Evolutionary conservation across 2,329 filamentous ascomycete genomes (phyloP).

Genomic region (Daldinia sp.): DNA sequence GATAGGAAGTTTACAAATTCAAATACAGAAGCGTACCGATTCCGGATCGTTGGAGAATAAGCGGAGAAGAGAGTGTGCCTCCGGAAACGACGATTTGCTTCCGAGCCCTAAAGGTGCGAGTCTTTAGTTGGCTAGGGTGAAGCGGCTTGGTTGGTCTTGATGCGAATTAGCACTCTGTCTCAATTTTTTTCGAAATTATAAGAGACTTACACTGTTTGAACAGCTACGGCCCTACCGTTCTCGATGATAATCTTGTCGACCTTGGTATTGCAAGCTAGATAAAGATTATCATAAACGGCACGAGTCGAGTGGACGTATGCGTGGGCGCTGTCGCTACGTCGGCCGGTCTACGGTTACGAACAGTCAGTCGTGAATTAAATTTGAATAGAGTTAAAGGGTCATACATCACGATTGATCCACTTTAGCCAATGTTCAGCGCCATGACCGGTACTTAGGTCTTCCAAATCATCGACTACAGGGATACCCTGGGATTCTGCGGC

Average conservation of each 20-base stretch:
- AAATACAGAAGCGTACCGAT: constrained; percentile 58
- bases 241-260: constrained; percentile 82
- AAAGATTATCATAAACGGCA: constrained; percentile 75
- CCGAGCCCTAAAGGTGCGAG: constrained; percentile 71
- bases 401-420: constrained; percentile 79
- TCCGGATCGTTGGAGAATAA: constrained; percentile 81
- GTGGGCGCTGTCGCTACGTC: constrained; percentile 81
- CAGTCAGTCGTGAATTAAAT: constrained; percentile 9
- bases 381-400: constrained; percentile 30
- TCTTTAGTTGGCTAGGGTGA: constrained; percentile 63
- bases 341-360: constrained; percentile 65
- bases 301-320: constrained; percentile 83
- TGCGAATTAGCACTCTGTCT: constrained; percentile 26
- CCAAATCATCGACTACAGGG: constrained; percentile 78
- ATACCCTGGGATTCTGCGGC: constrained; percentile 80
- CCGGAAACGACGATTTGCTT: constrained; percentile 81
- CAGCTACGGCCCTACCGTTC: constrained; percentile 76
- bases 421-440: constrained; percentile 87
- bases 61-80: constrained; percentile 78
- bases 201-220: constrained; percentile 69
- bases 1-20: background rate
- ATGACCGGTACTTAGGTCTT: constrained; percentile 76
- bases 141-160: constrained; percentile 73
- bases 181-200: constrained; percentile 34
- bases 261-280: constrained; percentile 80